phyloP scores from a whole-genome alignment of 371 early-diverging fungal genomes.

The Saksenaea vasiformis region DNA sequence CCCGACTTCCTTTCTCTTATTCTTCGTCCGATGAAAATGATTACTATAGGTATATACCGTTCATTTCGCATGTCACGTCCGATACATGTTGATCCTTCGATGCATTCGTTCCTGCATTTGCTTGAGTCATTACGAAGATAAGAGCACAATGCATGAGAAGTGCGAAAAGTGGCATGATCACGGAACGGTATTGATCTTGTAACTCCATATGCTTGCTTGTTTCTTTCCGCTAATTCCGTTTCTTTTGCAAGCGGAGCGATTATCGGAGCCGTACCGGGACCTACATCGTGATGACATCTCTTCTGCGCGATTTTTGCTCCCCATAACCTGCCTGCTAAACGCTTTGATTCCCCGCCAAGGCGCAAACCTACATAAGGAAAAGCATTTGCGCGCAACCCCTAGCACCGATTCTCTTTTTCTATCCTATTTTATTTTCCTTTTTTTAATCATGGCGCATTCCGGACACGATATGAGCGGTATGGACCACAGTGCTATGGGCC shows the following conservation, averaged over 20 bases:
- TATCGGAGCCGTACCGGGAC: background rate
- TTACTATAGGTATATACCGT: background rate
- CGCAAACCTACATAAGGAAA: background rate
- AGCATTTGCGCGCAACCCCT: background rate
- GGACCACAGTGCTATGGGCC: conserved; percentile 6
- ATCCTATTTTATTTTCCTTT: background rate
- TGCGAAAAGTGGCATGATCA: background rate
- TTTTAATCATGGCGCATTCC: background rate
- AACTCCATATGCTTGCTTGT: background rate
- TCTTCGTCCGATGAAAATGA: background rate
- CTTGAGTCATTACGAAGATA: no score
- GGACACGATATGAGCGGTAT: conserved; percentile 1
- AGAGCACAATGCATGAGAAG: background rate
- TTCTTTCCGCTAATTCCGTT: no score
- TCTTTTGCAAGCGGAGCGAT: no score
- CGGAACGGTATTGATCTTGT: background rate
- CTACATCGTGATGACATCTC: background rate
- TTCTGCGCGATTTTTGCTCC: background rate
- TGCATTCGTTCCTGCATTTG: no score
- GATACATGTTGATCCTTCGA: background rate
- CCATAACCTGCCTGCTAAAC: background rate
- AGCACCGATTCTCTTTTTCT: background rate
- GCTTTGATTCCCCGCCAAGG: background rate
- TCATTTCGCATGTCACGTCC: no score
- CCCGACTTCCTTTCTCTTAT: background rate